Evolutionary conservation across 2,329 filamentous ascomycete species (phyloP).

Genomic region (Alternaria alternata): DNA sequence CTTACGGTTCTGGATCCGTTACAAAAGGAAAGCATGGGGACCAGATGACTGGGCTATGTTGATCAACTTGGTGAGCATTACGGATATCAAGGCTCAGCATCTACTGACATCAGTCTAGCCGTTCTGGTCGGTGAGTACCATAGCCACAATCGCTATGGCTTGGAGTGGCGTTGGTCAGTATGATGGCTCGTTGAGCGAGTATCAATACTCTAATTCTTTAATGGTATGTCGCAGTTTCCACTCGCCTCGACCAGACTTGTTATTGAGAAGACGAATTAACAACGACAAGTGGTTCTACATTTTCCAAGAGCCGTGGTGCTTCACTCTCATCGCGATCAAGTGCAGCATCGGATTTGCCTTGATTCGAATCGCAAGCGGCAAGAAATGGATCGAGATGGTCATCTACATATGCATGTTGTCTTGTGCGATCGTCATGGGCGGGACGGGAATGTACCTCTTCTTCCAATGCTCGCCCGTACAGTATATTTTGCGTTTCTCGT

Average conservation of each 20-base stretch:
- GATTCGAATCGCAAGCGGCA: constrained; percentile 13
- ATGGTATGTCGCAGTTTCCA: background rate
- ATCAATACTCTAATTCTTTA: constrained; percentile 10
- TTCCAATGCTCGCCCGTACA: constrained; percentile 13
- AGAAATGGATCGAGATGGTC: constrained; percentile 15
- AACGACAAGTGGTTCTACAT: constrained; percentile 6
- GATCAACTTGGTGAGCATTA: constrained; percentile 10
- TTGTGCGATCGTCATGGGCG: constrained; percentile 12
- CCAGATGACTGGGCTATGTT: constrained; percentile 17
- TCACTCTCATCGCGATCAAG: constrained; percentile 15
- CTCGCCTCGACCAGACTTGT: background rate
- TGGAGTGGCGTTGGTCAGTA: constrained; percentile 13
- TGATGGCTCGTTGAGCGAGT: constrained; percentile 2
- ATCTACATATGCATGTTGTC: constrained; percentile 10
- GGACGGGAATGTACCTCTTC: constrained; percentile 12
- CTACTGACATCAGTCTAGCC: constrained; percentile 5
- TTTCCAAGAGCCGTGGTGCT: constrained; percentile 18
- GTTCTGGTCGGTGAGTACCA: constrained; percentile 10
- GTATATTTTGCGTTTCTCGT: background rate
- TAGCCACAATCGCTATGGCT: constrained; percentile 12
- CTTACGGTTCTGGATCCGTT: constrained; percentile 12
- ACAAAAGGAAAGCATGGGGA: constrained; percentile 13
- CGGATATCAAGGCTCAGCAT: background rate
- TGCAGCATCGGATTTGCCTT: constrained; percentile 14
- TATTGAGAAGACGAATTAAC: background rate